Conservation (phyloP, 805 yeast genomes). For the Yamadazyma insecticola region DNA sequence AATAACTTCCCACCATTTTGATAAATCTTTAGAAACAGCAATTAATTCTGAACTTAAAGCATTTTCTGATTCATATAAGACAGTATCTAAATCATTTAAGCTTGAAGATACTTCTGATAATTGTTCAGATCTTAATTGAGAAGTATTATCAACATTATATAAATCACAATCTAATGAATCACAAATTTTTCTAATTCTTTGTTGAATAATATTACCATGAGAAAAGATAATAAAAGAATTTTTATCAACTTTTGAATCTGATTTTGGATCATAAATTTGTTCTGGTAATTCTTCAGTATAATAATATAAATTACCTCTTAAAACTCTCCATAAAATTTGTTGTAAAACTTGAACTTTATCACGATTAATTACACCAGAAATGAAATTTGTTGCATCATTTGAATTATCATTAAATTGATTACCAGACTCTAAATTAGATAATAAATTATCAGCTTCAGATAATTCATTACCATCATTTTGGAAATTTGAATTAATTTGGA, state of each 20-base stretch:
- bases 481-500: conserved; percentile 25
- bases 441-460: conserved; percentile 33
- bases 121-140: conserved; percentile 26
- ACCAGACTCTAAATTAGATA: conserved; percentile 19
- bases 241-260: conserved; percentile 58
- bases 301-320: conserved; percentile 87
- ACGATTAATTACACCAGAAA: conserved; percentile 80
- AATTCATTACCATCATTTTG: conserved; percentile 13
- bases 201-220: conserved; percentile 74
- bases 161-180: conserved; percentile 86
- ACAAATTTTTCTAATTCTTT: conserved; percentile 74
- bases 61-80: conserved; percentile 40
- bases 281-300: conserved; percentile 69
- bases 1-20: conserved; percentile 58
- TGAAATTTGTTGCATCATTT: conserved; percentile 34
- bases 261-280: conserved; percentile 57
- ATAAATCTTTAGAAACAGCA: conserved; percentile 69
- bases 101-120: conserved; percentile 21
- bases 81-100: conserved; percentile 31
- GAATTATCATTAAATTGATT: conserved; percentile 19
- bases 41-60: conserved; percentile 75
- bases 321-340: conserved; percentile 84
- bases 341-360: conserved; percentile 66
- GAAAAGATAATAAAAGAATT: conserved; percentile 86
- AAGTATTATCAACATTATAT: conserved; percentile 49